Evolutionary conservation across 371 early-diverging fungal species (phyloP).

Genomic region (Mucor plumbeus): DNA sequence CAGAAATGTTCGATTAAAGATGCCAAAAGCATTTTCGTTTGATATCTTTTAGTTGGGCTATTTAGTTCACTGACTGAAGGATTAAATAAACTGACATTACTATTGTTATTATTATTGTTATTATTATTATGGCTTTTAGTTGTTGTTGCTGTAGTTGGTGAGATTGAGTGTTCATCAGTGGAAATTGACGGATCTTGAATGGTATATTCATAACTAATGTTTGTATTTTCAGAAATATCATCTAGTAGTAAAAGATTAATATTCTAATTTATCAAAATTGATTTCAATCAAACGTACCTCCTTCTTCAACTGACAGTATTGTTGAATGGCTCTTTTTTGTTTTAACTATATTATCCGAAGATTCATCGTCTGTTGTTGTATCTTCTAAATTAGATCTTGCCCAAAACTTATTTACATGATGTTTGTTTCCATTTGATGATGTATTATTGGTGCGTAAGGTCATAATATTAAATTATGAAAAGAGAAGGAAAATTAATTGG

Average conservation of each 20-base stretch:
- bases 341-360: not conserved
- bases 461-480: not conserved
- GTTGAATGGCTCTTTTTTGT: not conserved
- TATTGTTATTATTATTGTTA: not conserved
- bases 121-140: not conserved
- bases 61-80: not conserved
- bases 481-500: not conserved
- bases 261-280: too few species aligned
- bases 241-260: not conserved
- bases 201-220: constrained; percentile 22
- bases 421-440: not conserved
- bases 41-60: constrained; percentile 51
- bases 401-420: constrained; percentile 4
- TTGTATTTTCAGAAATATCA: not conserved
- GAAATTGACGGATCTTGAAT: constrained; percentile 8
- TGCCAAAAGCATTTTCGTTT: constrained; percentile 74
- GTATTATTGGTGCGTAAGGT: not conserved
- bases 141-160: not conserved
- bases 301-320: not conserved
- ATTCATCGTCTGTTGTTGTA: constrained; percentile 2
- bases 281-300: not conserved
- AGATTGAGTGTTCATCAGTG: not conserved
- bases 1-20: constrained; percentile 86
- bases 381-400: not conserved
- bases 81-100: not conserved